Evolutionary conservation across 768 basidiomycete species (phyloP), one percentile per base, ranked within the genome.

Genomic region (Auricularia heimuer): DNA sequence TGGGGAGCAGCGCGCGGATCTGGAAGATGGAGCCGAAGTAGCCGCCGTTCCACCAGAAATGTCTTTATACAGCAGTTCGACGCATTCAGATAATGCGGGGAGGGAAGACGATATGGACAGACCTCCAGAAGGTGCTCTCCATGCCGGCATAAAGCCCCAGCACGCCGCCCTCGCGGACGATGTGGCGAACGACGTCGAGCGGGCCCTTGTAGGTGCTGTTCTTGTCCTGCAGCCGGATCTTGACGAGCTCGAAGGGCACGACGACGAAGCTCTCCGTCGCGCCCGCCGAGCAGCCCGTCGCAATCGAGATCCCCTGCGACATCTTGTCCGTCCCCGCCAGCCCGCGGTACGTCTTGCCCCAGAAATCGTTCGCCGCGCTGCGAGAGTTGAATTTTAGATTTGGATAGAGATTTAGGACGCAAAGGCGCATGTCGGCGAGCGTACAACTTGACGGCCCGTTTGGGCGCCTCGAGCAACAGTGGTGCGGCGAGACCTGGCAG

Each of bases 71-170:
- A 29, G 29, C 62, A 37, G 44, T 63, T 62, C 65, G 35, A 47
- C 45, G 36, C 4, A 3, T 16, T 35, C 44, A 6, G 18, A 44
- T 42, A 60, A 37, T 45, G 10, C 18, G 44, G 18, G 44, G 34
- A 54, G 51, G 58, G n/a, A 54, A 63, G n/a, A 37, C 58, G 24
- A 14, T 42, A 7, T 36, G 47, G 21, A 62, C 77, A 42, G 64
- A 91, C 92, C 95, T 84, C 96, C 96, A 98, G 78, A 98, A 96
- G 2, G 96, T 98, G 12, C 93, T 85, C 73, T 98, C 97, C 90
- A 98, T 95, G 42, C 97, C 95, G 29, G 85, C 85, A 72, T 98
- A 98, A 33, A 98, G 76, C 21, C 93, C 95, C 0, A 98, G 76
- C 3, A 90, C 62, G 35, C 96, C 96, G 39, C 92, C 87, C 66